Evolutionary conservation across 2,329 filamentous ascomycete species (phyloP).

Genomic region (Fusarium dimerum): DNA sequence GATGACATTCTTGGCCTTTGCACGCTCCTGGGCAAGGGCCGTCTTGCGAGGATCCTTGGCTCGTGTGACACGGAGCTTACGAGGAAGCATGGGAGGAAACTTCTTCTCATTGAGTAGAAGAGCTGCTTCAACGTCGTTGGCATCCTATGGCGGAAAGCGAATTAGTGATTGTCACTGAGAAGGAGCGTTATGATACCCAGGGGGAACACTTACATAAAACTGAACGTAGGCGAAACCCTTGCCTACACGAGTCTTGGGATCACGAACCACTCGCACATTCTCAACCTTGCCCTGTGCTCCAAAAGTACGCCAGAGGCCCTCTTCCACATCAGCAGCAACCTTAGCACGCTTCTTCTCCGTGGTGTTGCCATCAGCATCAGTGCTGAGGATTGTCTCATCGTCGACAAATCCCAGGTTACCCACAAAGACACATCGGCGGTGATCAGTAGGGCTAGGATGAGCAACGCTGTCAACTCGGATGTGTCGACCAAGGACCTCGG

Average conservation of each 20-base stretch:
- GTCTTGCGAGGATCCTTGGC: conserved; percentile 75
- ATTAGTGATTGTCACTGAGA: conserved; percentile 6
- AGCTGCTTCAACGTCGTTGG: conserved; percentile 87
- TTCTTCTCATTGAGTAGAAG: conserved; percentile 87
- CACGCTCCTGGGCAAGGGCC: conserved; percentile 44
- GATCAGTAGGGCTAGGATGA: conserved; percentile 79
- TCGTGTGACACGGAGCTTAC: conserved; percentile 80
- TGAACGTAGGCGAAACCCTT: conserved; percentile 99
- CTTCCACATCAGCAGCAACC: conserved; percentile 81
- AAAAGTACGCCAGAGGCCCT: conserved; percentile 87
- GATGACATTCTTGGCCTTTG: conserved; percentile 34
- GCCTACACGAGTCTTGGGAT: conserved; percentile 86
- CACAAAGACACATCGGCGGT: conserved; percentile 91
- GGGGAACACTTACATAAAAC: conserved; percentile 63
- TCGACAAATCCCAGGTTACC: conserved; percentile 97
- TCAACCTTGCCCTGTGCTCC: conserved; percentile 77
- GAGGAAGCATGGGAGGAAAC: conserved; percentile 91
- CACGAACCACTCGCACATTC: conserved; percentile 88
- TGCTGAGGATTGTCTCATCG: conserved; percentile 73
- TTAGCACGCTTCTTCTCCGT: conserved; percentile 74
- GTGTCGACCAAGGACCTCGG: conserved; percentile 80
- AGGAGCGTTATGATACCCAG: neutral
- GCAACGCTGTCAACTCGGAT: conserved; percentile 88
- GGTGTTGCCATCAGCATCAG: conserved; percentile 64
- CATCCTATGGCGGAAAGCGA: conserved; percentile 55